Evolutionary conservation across 257 asterid genomes (phyloP), one percentile per base, ranked within the genome.

Genomic region (Lantana camara): DNA sequence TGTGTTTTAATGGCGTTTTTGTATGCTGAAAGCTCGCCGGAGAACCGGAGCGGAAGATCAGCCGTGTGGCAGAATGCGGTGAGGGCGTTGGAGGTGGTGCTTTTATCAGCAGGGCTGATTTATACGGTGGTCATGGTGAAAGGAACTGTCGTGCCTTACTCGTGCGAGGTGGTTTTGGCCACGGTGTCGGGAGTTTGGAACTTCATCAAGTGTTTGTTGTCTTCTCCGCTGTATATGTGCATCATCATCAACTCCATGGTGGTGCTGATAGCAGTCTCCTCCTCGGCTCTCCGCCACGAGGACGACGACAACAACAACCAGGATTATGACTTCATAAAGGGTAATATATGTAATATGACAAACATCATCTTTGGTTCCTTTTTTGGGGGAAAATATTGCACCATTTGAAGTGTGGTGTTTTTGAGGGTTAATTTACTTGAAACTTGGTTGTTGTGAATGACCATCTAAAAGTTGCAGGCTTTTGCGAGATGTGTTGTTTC

Each of bases 231-330:
- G 0, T 73, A 57, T 27, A 77, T 79, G 3, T 63, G 73, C 69
- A 41, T 87, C 70, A 23, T 75, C 73, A 82, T 82, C 70, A 79
- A 80, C 76, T 64, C 63, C 48, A 73, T 79, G 47, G 77, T 85
- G 16, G 24, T 80, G 38, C 62, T 79, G 13, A 85, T 87, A 13
- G 73, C 60, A 1, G 82, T 66, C 66, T 74, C 87, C 48, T 80
- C 86, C n/a, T 29, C 66, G 57, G 30, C 60, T 51, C 79, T 80
- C 51, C 47, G 10, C 44, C 78, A 53, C 0, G 69, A 64, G 48
- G 16, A 15, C 16, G 63, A 69, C 4, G 11, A 38, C 56, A 27
- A 69, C 4, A 10, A 38, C 56, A 27, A 27, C 5, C 69, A 15
- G 2, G 58, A 55, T 5, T 22, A 27, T 29, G 11, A 11, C 15